A percentile compares a stretch with the other conserved stretches of the same genome.
Conservation (phyloP, 768 basidiomycete species). For the Psilocybe subaeruginosa region DNA sequence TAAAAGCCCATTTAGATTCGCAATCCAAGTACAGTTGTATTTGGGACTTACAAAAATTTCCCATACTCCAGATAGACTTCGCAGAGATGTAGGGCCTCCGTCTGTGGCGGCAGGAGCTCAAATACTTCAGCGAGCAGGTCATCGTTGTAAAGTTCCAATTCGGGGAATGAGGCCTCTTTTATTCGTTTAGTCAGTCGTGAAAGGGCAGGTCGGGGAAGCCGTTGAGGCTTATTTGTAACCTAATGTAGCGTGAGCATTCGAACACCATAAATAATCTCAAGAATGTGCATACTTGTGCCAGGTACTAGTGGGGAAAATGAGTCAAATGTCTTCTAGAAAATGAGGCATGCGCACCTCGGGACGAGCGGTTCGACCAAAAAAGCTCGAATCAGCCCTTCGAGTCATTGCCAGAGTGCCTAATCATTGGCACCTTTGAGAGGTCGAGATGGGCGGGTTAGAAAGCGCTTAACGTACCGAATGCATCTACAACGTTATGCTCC, state of each 20-base stretch:
- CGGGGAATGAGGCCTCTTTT: slow-evolving; percentile 8
- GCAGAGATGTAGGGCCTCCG: slow-evolving; percentile 62
- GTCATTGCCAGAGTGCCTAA: slow-evolving; percentile 43
- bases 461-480: slow-evolving; percentile 31
- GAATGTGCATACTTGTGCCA: slow-evolving; percentile 50
- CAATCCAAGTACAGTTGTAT: not conserved
- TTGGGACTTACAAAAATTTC: slow-evolving; percentile 52
- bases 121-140: slow-evolving; percentile 27
- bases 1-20: not conserved
- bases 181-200: slow-evolving; percentile 15
- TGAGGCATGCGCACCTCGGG: slow-evolving; percentile 52
- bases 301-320: slow-evolving; percentile 43
- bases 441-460: not conserved
- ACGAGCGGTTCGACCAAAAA: slow-evolving; percentile 68
- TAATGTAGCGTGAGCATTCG: not conserved
- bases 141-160: slow-evolving; percentile 11
- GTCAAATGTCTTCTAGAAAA: not conserved
- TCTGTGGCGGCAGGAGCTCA: slow-evolving; percentile 52
- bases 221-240: slow-evolving; percentile 7
- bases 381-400: slow-evolving; percentile 54
- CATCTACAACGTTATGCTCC: slow-evolving; percentile 45
- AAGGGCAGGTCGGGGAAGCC: not conserved
- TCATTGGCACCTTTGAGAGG: not conserved
- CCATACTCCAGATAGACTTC: slow-evolving; percentile 70
- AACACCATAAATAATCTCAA: not conserved